Evolutionary conservation across 169 alveolate species (phyloP), one percentile per base, ranked within the genome.

Genomic region (Plasmodium coatneyi): DNA sequence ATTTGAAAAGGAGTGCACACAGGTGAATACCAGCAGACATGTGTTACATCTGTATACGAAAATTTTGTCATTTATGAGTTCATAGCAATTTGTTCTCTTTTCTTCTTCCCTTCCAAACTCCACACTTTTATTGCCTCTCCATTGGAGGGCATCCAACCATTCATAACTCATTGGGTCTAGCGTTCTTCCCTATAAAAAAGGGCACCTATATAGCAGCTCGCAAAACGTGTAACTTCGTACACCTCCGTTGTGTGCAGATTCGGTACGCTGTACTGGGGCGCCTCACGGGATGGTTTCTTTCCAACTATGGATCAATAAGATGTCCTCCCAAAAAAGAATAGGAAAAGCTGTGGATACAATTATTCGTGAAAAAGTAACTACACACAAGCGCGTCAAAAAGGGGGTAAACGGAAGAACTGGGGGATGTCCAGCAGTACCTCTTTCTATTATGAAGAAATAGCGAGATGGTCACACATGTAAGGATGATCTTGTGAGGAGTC

Each of bases 21-120:
- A 89, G 19, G 94, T 89, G 71, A 89, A 89, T 52, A 80, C 82
- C 46, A 89, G 36, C 28, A 89, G 76, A 41, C 94, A 89, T 66
- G 71, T 52, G 28, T 66, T 89, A 46, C 94, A 89, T 39, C 78
- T 36, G 72, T 89, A 89, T 19, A 89, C 94, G 54, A 66, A 89
- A 6, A 89, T 56, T 32, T 89, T 43, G 32, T 80, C 94, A 36
- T 80, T 80, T 80, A 49, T 60, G 36, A 89, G 66, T 76, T 86
- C 94, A 70, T 60, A 25, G 56, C 66, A 70, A 32, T 56, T 32
- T n/a, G 16, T 12, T 46, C 16, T 49, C 39, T 49, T 79, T 5
- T 80, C 30, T 34, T 84, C 56, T 19, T 84, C 60, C 52, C 30
- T 80, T 70, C 10, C 16, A 36, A 60, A 19, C 16, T 89, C 90